Evolutionary conservation across 495 filamentous ascomycete species (phyloP), one percentile per base, ranked within the genome.

Genomic region (Daldinia decipiens): DNA sequence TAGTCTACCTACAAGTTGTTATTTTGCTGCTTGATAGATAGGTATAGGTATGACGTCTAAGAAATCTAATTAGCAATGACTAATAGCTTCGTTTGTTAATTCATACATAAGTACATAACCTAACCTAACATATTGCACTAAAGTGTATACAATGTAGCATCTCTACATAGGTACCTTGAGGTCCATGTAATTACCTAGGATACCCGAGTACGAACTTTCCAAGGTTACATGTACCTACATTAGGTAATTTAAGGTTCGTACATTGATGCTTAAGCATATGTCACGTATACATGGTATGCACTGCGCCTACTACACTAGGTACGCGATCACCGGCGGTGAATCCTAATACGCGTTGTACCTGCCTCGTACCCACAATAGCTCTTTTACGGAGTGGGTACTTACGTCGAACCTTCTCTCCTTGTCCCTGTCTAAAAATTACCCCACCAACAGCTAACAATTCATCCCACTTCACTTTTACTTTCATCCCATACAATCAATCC

Each of bases 361-460:
- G 50, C 50, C 50, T 53, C 50, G 5, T 53, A 29, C 26, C 50
- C 50, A 53, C 50, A 53, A 53, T 53, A 53, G 50, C 50, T 53
- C 50, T 31, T 53, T 53, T n/a, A 21, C 12, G 34, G 11, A 53
- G 50, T 31, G 50, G 50, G 26, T 53, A 31, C 50, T 12, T 29
- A 17, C 24, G 3, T 15, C 26, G 13, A 53, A 31, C 24, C 21
- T 21, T 5, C 7, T 21, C 5, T 31, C 24, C 50, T n/a, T 27
- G 24, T 51, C 50, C 27, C 26, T 31, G 50, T 31, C 50, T n/a
- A 24, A 21, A 47, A 31, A 53, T 31, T 53, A 31, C 50, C 50
- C 50, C 50, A 53, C 50, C 50, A 53, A 27, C 24, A 56, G 21
- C 29, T 17, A 19, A 9, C 31, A 56, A 56, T 56, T 56, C 53